Conservation (phyloP, 108 stramenopile species). For the Conticribra guillardii region DNA sequence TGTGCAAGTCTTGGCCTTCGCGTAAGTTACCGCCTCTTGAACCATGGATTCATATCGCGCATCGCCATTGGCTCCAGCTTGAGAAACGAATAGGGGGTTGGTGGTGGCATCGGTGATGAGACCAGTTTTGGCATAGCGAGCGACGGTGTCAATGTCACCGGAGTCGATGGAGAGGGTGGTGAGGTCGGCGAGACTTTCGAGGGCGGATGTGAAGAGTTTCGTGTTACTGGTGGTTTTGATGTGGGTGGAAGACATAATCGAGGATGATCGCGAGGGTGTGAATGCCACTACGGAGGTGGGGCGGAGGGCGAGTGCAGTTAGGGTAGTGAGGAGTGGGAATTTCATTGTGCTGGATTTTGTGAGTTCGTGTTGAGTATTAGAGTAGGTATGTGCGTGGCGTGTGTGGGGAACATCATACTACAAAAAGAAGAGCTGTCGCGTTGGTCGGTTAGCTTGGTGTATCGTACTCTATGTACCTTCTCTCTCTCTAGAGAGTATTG, state of each 20-base stretch:
- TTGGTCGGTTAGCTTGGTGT: too few species aligned
- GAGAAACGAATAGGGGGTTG: constrained; percentile 90
- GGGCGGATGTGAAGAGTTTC: too few species aligned
- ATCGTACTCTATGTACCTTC: too few species aligned
- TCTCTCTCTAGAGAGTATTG: too few species aligned
- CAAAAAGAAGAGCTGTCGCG: too few species aligned
- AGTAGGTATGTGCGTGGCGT: too few species aligned
- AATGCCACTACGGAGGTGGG: constrained; percentile 10
- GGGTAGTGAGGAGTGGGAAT: constrained; percentile 20
- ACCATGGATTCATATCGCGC: constrained; percentile 76
- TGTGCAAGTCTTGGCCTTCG: constrained; percentile 60
- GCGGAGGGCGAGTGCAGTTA: constrained; percentile 6
- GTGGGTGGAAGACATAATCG: not conserved
- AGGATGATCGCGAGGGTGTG: constrained; percentile 5
- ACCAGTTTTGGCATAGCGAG: constrained; percentile 70
- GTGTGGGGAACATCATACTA: too few species aligned
- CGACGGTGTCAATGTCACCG: constrained; percentile 81
- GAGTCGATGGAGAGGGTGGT: constrained; percentile 89
- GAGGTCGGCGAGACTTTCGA: constrained; percentile 77
- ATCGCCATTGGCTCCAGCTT: constrained; percentile 84
- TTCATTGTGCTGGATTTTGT: constrained; percentile 14
- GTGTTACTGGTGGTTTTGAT: too few species aligned
- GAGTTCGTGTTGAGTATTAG: too few species aligned
- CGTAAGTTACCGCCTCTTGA: constrained; percentile 78
- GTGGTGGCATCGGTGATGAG: constrained; percentile 92